phyloP scores from a whole-genome alignment of 73 alveolate species.

The Paramecium caudatum region DNA sequence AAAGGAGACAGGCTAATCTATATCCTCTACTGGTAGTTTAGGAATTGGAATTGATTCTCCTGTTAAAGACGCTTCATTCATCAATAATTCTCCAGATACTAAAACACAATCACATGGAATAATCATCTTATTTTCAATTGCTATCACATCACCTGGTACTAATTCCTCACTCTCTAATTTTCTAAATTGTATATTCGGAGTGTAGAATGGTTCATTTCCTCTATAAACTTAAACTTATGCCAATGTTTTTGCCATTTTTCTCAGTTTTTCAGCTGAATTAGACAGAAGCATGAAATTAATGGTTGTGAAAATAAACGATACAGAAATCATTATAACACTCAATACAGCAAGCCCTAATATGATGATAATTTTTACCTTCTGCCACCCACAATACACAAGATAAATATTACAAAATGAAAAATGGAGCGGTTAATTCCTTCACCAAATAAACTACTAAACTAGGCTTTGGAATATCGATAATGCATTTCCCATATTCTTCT shows the following conservation, averaged over 20 bases:
- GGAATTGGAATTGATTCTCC: constrained; percentile 87
- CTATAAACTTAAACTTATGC: constrained; percentile 56
- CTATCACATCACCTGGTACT: constrained; percentile 72
- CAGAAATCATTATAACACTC: constrained; percentile 50
- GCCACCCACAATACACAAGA: constrained; percentile 55
- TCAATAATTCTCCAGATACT: constrained; percentile 81
- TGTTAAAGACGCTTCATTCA: constrained; percentile 86
- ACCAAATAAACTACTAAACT: constrained; percentile 49
- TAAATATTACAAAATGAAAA: constrained; percentile 53
- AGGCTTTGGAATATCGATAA: constrained; percentile 67
- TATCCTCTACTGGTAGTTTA: constrained; percentile 74
- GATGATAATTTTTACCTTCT: constrained; percentile 48
- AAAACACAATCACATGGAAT: constrained; percentile 87
- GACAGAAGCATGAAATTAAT: constrained; percentile 53
- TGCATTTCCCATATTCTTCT: constrained; percentile 65
- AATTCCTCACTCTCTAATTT: constrained; percentile 56
- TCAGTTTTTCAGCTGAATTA: constrained; percentile 55
- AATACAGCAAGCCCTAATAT: constrained; percentile 4
- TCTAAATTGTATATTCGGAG: not conserved
- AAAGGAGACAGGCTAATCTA: constrained; percentile 22
- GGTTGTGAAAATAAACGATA: constrained; percentile 62
- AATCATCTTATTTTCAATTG: constrained; percentile 67
- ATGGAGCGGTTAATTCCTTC: constrained; percentile 74
- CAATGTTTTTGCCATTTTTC: constrained; percentile 59
- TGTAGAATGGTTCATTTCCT: not conserved